Evolutionary conservation across 352 stramenopile genomes (phyloP).

Genomic region (Phytophthora pisi): DNA sequence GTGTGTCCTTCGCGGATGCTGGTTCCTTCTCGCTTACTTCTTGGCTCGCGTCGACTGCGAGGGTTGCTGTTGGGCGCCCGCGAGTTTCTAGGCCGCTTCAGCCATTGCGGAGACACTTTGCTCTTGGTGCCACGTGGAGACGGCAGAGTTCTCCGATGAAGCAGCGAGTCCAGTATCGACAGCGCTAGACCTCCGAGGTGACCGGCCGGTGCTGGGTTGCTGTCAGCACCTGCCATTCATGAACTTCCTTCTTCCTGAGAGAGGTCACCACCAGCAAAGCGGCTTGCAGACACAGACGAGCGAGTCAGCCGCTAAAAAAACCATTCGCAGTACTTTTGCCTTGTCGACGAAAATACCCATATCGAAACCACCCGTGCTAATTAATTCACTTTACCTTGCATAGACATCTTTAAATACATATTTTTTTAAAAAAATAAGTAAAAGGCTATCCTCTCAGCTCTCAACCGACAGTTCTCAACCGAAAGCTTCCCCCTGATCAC

Average conservation of each 20-base stretch:
- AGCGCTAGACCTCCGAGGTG: conserved; percentile 16
- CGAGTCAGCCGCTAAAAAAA: neutral
- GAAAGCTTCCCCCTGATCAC: neutral
- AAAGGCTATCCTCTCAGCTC: too few relatives aligned
- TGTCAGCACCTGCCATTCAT: conserved; percentile 23
- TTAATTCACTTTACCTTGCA: too few relatives aligned
- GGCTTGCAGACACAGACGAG: neutral
- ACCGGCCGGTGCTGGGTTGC: conserved; percentile 6
- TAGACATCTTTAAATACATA: too few relatives aligned
- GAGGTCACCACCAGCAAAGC: neutral
- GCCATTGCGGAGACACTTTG: conserved; percentile 18
- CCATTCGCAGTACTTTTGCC: neutral
- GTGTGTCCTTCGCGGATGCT: conserved; percentile 18
- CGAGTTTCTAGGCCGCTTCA: conserved; percentile 15
- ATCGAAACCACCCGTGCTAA: conserved; percentile 4
- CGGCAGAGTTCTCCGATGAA: conserved; percentile 12
- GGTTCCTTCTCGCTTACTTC: conserved; percentile 11
- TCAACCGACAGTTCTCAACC: neutral
- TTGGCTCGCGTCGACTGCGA: conserved; percentile 16
- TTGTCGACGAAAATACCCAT: conserved; percentile 4
- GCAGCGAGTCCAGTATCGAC: conserved; percentile 23
- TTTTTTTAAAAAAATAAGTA: too few relatives aligned
- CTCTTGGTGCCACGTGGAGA: conserved; percentile 7
- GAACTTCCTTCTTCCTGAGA: neutral
- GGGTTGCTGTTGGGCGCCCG: conserved; percentile 1